Evolutionary conservation across 345 rosid genomes (phyloP).

Genomic region (Populus euphratica): DNA sequence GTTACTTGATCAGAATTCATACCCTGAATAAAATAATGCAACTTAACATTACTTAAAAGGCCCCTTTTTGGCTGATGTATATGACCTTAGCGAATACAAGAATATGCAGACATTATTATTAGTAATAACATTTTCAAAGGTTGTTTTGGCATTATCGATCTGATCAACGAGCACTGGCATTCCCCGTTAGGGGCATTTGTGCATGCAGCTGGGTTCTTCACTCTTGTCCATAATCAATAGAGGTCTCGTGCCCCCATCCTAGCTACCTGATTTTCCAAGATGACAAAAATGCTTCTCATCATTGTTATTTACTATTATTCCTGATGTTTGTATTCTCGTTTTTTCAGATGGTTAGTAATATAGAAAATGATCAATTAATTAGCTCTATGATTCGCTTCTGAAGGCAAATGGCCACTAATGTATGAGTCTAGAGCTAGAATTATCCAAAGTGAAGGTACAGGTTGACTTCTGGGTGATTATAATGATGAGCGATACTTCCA

Average conservation of each 20-base stretch:
- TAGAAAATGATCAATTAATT: no score
- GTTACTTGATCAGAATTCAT: background rate
- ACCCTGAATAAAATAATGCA: background rate
- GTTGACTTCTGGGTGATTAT: no score
- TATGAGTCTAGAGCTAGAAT: no score
- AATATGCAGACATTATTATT: conserved; percentile 10
- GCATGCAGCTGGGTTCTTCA: background rate
- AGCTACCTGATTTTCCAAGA: no score
- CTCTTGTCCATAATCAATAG: background rate
- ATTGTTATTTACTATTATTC: no score
- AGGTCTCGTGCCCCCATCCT: background rate
- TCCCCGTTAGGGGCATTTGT: background rate
- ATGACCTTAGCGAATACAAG: conserved; percentile 3
- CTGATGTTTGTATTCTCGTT: no score
- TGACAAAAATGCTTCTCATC: no score
- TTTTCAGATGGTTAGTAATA: no score
- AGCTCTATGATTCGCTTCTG: no score
- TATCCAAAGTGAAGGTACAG: no score
- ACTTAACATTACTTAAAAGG: background rate
- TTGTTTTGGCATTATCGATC: conserved; percentile 2
- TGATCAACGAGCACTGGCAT: conserved; percentile 2
- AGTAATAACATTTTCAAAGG: background rate
- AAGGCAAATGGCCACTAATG: no score
- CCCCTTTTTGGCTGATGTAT: conserved; percentile 13
- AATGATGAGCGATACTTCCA: no score